Percentiles rank a stretch among this genome's conserved stretches.
phyloP scores from a whole-genome alignment of 2,329 filamentous ascomycete genomes.

The Fusarium mangiferae region DNA sequence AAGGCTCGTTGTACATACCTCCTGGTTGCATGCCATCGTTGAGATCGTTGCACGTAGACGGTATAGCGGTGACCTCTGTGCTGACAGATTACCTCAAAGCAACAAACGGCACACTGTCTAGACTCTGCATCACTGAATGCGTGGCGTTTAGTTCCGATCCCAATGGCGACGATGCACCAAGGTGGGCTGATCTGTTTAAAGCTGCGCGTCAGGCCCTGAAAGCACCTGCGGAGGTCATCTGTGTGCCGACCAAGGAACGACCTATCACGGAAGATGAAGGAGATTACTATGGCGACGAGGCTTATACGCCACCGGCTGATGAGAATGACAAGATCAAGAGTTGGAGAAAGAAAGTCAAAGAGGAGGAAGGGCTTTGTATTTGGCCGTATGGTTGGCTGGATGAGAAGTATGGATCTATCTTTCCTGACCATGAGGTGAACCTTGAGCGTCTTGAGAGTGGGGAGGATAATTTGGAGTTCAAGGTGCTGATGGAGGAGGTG shows the following conservation, averaged over 20 bases:
- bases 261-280: slow-evolving; percentile 1
- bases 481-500: not conserved
- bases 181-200: not conserved
- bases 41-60: not conserved
- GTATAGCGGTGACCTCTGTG: not conserved
- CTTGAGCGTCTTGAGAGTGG: not conserved
- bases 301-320: not conserved
- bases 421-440: not conserved
- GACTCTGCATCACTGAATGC: slow-evolving; percentile 2
- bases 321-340: not conserved
- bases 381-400: slow-evolving; percentile 10
- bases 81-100: not conserved
- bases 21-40: not conserved
- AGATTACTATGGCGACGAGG: not conserved
- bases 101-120: not conserved
- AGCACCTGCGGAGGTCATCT: not conserved
- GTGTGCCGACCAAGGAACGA: not conserved
- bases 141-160: not conserved
- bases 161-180: not conserved
- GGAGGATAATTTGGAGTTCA: slow-evolving; percentile 7
- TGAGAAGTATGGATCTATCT: not conserved
- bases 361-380: not conserved
- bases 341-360: not conserved
- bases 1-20: not conserved
- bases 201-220: not conserved